These are phyloP conservation scores for Salix arbutifolia DNA, from an alignment of 345 rosid genomes.

Conservation along the genomic window DNA sequence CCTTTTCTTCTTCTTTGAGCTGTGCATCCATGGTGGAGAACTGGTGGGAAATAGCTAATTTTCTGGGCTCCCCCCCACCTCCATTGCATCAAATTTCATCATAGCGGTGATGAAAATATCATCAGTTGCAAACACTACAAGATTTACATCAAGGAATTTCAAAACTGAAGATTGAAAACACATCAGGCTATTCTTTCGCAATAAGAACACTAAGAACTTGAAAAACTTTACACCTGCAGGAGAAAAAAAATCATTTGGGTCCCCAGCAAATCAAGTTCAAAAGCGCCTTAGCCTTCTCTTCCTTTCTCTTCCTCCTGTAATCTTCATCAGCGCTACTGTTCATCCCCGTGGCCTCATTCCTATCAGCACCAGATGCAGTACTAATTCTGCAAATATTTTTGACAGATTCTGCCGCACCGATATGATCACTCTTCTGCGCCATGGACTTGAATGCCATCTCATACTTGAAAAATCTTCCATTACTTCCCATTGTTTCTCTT, in stretches of 20 bases:
- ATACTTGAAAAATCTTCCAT: conserved; percentile 2
- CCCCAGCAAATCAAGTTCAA: conserved; percentile 36
- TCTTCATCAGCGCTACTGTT: not conserved
- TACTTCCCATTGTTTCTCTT: conserved; percentile 10
- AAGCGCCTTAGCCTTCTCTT: conserved; percentile 25
- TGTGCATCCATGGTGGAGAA: too few relatives aligned
- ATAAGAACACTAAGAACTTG: too few relatives aligned
- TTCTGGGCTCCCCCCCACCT: too few relatives aligned
- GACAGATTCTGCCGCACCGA: not conserved
- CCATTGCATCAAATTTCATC: too few relatives aligned
- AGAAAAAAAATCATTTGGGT: conserved; percentile 11
- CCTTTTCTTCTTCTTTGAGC: too few relatives aligned
- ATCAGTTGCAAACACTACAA: too few relatives aligned
- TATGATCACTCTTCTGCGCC: not conserved
- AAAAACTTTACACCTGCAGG: too few relatives aligned
- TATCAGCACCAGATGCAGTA: not conserved
- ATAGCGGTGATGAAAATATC: too few relatives aligned
- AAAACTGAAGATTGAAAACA: too few relatives aligned
- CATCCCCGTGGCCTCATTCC: not conserved
- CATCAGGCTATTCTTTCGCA: too few relatives aligned
- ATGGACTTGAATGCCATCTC: conserved; percentile 15
- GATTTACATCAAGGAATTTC: too few relatives aligned
- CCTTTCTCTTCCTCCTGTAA: conserved; percentile 5
- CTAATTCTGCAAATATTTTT: not conserved
- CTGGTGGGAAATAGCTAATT: too few relatives aligned